Evolutionary conservation across 2,329 filamentous ascomycete species (phyloP), one percentile per base, ranked within the genome.

Genomic region (Pseudogymnoascus sp.): DNA sequence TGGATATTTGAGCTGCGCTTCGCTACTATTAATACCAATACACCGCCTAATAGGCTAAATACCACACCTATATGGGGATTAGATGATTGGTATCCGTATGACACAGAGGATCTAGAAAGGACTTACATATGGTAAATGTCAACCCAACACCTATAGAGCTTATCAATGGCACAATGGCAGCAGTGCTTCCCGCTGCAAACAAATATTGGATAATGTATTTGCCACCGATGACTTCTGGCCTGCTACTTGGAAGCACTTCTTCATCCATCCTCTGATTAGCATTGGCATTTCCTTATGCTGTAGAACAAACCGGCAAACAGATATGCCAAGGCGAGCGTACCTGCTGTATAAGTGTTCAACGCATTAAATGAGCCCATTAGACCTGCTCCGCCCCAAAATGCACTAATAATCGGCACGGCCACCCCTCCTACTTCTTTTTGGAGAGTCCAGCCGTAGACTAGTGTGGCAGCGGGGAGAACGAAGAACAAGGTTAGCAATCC

Each of bases 301-400:
- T 28, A 28, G 25, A 28, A 28, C 25, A 5, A 18, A 56, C 5
- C 14, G 21, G 16, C 4, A 3, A 25, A 14, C 1, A 56, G 14
- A 34, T 28, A 56, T 10, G n/a, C 38, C 38, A 42, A 42, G 38
- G 38, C 7, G 16, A 42, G 16, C 70, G 59, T 66, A 76, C 74
- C 75, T 12, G 75, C 75, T 37, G 74, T 72, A 61, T 77, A 78
- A 0, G 76, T 78, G 62, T 78, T 78, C 16, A 78, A 60, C 2
- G 73, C 73, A 18, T 72, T 76, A 28, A 77, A 78, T 0, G 75
- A 73, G 5, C 70, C 70, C 72, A 77, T 73, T 1, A 77, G 66
- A 0, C 76, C 76, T 14, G 72, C 64, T 0, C 74, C 75, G 11
- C 73, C 67, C 1, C 72, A 66, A 21, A 77, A 77, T 0, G 71